These are phyloP conservation scores for Lolium perenne DNA, from an alignment of 176 grass and related monocot species.

Conservation along the genomic window DNA sequence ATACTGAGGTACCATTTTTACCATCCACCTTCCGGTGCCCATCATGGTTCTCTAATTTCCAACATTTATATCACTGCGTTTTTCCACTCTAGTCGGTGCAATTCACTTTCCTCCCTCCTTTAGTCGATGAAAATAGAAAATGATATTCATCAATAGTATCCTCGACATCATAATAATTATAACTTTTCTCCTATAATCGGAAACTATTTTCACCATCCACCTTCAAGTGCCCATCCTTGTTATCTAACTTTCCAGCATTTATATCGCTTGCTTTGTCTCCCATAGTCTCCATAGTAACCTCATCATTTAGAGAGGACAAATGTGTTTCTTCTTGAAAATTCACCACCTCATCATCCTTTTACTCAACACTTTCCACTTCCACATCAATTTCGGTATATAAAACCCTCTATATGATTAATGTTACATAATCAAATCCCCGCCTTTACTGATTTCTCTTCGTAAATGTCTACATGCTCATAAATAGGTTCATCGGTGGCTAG, in stretches of 20 bases:
- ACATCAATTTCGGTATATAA: background rate
- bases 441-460: background rate
- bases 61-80: too few relatives aligned
- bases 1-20: too few relatives aligned
- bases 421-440: background rate
- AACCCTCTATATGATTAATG: background rate
- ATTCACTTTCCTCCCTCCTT: background rate
- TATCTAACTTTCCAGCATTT: background rate
- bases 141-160: conserved; percentile 11
- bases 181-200: background rate
- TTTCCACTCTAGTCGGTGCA: too few relatives aligned
- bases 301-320: background rate
- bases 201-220: background rate
- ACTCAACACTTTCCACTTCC: background rate
- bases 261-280: background rate
- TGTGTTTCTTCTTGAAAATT: background rate
- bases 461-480: too few relatives aligned
- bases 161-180: too few relatives aligned
- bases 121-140: background rate
- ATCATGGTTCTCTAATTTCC: too few relatives aligned
- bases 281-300: background rate
- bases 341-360: background rate
- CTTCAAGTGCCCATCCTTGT: background rate
- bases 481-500: too few relatives aligned
- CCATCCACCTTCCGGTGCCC: too few relatives aligned